These are phyloP conservation scores for Planoprotostelium fungivorum DNA, from an alignment of 78 protist species.

Conservation along the genomic window DNA sequence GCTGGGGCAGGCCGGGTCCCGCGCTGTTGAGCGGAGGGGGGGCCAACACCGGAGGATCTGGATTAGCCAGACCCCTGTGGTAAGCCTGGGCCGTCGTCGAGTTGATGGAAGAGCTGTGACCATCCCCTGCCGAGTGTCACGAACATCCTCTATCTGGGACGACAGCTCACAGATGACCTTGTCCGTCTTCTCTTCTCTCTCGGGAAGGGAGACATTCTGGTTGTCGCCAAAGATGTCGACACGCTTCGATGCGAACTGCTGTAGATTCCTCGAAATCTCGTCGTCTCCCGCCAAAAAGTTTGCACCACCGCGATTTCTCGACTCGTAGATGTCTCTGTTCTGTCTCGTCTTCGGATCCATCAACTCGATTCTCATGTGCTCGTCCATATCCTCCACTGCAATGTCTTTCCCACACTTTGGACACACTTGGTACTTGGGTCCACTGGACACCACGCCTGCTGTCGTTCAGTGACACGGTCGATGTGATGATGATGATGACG, in stretches of 20 bases:
- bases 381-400: conserved; percentile 68
- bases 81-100: conserved; percentile 1
- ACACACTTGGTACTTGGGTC: conserved; percentile 25
- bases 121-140: not conserved
- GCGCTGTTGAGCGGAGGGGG: not conserved
- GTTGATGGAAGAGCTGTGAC: conserved; percentile 17
- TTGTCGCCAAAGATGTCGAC: conserved; percentile 41
- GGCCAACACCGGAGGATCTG: conserved; percentile 5
- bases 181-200: conserved; percentile 5
- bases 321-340: not conserved
- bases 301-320: not conserved
- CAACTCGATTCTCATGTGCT: conserved; percentile 80
- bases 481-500: too few relatives aligned
- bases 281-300: conserved; percentile 13
- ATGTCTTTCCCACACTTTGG: conserved; percentile 58
- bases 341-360: conserved; percentile 45
- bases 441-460: not conserved
- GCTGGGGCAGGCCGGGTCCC: not conserved
- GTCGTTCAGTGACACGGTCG: not conserved
- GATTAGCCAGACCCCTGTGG: conserved; percentile 23
- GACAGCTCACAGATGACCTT: conserved; percentile 58
- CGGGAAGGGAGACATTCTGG: not conserved
- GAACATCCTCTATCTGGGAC: conserved; percentile 1
- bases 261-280: conserved; percentile 45
- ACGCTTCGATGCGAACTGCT: conserved; percentile 34